These are phyloP conservation scores for Lyophyllum decastes DNA, from an alignment of 768 basidiomycete species.

Conservation along the genomic window DNA sequence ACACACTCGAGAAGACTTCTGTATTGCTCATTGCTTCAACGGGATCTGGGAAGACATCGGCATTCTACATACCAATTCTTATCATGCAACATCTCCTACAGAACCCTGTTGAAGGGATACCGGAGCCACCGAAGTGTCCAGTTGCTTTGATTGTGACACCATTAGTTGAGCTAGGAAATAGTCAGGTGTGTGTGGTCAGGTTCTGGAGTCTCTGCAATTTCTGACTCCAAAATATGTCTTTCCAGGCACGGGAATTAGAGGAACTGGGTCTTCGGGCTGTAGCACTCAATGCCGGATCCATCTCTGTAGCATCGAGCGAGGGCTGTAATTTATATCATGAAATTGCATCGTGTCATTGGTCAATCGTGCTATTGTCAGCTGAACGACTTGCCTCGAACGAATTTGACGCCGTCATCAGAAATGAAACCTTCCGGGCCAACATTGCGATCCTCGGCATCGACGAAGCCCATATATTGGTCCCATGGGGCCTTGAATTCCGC, in stretches of 20 bases:
- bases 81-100: too few relatives aligned
- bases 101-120: too few relatives aligned
- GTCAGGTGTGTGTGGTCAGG: constrained; percentile 15
- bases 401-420: constrained; percentile 17
- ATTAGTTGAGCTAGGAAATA: constrained; percentile 25
- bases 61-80: too few relatives aligned
- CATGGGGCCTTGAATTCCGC: constrained; percentile 23
- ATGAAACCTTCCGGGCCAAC: constrained; percentile 18
- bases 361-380: constrained; percentile 22
- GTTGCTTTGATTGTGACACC: constrained; percentile 18
- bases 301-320: neutral
- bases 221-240: neutral
- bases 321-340: constrained; percentile 19
- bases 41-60: too few relatives aligned
- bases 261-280: neutral
- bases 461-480: constrained; percentile 24
- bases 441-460: constrained; percentile 24
- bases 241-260: neutral
- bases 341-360: constrained; percentile 20
- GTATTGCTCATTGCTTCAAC: too few relatives aligned
- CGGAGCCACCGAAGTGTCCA: too few relatives aligned
- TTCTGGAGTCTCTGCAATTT: too few relatives aligned
- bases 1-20: too few relatives aligned
- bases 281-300: neutral
- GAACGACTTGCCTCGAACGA: constrained; percentile 18